phyloP scores from a whole-genome alignment of 2,329 filamentous ascomycete species.

The Hymenoscyphus salicellus region DNA sequence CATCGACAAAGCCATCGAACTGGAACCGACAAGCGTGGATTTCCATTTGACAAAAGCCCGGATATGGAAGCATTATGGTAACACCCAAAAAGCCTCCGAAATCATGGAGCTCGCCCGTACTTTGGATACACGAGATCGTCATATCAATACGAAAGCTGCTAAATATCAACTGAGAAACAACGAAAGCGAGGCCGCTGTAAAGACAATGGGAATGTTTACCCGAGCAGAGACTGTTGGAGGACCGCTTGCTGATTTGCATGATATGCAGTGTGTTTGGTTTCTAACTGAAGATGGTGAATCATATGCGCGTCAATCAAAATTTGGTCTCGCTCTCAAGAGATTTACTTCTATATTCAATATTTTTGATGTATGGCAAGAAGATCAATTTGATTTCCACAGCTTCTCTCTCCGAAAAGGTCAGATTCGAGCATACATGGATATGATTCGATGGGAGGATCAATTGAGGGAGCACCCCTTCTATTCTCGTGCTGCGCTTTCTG shows the following conservation, averaged over 20 bases:
- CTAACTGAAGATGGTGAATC: conserved; percentile 92
- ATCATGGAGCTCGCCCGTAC: conserved; percentile 84
- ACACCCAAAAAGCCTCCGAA: conserved; percentile 74
- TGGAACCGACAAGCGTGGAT: conserved; percentile 79
- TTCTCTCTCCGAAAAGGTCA: conserved; percentile 97
- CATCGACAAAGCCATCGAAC: conserved; percentile 77
- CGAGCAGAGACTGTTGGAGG: conserved; percentile 85
- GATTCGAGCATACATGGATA: conserved; percentile 90
- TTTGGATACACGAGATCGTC: conserved; percentile 85
- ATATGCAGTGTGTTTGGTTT: conserved; percentile 99
- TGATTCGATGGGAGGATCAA: conserved; percentile 93
- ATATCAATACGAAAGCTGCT: conserved; percentile 97
- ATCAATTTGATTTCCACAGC: conserved; percentile 98
- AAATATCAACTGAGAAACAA: conserved; percentile 96
- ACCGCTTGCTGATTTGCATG: conserved; percentile 83
- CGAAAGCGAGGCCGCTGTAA: conserved; percentile 79
- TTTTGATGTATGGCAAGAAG: conserved; percentile 96
- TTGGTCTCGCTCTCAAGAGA: conserved; percentile 84
- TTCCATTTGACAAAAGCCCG: conserved; percentile 94
- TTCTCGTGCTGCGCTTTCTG: conserved; percentile 75
- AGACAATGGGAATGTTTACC: conserved; percentile 92
- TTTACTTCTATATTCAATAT: conserved; percentile 87
- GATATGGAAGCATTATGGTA: conserved; percentile 87
- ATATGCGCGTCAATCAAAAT: conserved; percentile 75
- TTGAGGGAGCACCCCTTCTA: conserved; percentile 92